Evolutionary conservation across 2,329 filamentous ascomycete species (phyloP), one percentile per base, ranked within the genome.

Genomic region (Fusarium palustre): DNA sequence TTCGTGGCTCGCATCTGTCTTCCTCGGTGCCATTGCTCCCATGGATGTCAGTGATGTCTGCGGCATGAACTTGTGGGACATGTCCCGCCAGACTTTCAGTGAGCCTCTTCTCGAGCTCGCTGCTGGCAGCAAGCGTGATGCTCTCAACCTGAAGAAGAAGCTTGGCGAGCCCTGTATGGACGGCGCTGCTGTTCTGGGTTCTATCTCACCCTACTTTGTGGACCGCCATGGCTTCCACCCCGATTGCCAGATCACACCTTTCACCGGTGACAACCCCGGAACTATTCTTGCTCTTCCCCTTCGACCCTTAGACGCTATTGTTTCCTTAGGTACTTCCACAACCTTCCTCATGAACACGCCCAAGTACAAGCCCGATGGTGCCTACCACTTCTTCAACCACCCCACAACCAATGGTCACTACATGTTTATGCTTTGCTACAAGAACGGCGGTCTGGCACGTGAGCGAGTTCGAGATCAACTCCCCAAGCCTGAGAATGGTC

Each of bases 371-470:
- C 93, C 96, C 3, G 91, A 97, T 76, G 92, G 93, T 5, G 88
- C 92, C 9, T 97, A 97, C 76, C 96, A 99, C 83, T 97, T 98
- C 85, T 97, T 98, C 88, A 97, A 97, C 83, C 94, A 98, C 80
- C 96, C 96, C 2, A 96, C 94, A 45, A 97, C 93, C 1, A 83
- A 90, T 0, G 93, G 92, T 2, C 87, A 97, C 64, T 97, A 97
- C 86, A 98, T 99, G 96, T 98, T 99, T 81, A 99, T 99, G 96
- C 89, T 99, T 36, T 99, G 96, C 86, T 99, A 98, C 85, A 98
- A 98, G 82, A 99, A 99, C 81, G 96, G 96, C 72, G 94, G 94
- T 3, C 88, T 98, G 2, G 95, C 96, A 3, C 91, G 96, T 45
- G 96, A 99, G 78, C 90, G 92, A 74, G 88, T 98, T 66, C 91